A percentile compares a stretch with the other conserved stretches of the same genome.
Evolutionary conservation across 139 green algal genomes (phyloP).

Genomic region (Auxenochlorella protothecoides): DNA sequence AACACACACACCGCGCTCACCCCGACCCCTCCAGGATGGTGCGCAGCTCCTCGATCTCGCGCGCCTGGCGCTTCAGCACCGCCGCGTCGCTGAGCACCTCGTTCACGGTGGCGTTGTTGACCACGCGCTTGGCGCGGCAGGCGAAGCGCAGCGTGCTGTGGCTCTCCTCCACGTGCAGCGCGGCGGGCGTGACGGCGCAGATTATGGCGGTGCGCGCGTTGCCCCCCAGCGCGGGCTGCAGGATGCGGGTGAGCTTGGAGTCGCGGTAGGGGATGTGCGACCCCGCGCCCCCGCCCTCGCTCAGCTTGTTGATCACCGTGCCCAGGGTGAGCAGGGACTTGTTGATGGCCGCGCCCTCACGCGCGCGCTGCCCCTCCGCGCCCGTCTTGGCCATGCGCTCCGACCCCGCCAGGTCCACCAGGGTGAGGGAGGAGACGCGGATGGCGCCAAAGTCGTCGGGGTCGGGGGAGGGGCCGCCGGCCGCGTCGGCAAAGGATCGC

Average conservation of each 20-base stretch:
- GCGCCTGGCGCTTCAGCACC: slow-evolving; percentile 80
- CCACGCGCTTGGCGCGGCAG: slow-evolving; percentile 81
- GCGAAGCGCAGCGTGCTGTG: slow-evolving; percentile 89
- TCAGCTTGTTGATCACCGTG: slow-evolving; percentile 95
- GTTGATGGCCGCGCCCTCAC: slow-evolving; percentile 93
- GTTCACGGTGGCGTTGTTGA: slow-evolving; percentile 83
- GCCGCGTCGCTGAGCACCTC: slow-evolving; percentile 73
- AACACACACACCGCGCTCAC: not conserved
- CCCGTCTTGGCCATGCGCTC: slow-evolving; percentile 88
- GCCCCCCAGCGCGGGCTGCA: slow-evolving; percentile 86
- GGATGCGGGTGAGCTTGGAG: slow-evolving; percentile 82
- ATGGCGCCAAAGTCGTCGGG: slow-evolving; percentile 52
- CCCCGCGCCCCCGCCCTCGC: slow-evolving; percentile 47
- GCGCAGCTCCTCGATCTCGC: slow-evolving; percentile 55
- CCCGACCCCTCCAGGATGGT: slow-evolving; percentile 39
- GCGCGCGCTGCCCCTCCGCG: slow-evolving; percentile 82
- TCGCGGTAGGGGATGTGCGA: slow-evolving; percentile 81
- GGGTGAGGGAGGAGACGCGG: slow-evolving; percentile 62
- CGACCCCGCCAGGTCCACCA: slow-evolving; percentile 87
- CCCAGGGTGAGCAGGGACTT: slow-evolving; percentile 79
- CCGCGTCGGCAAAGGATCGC: slow-evolving; percentile 2
- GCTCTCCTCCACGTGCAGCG: slow-evolving; percentile 70
- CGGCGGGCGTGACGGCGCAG: slow-evolving; percentile 80
- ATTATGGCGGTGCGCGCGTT: slow-evolving; percentile 96
- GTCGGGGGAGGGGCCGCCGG: slow-evolving; percentile 33